phyloP scores from a whole-genome alignment of 208 protist genomes.

The Angomonas ambiguus region DNA sequence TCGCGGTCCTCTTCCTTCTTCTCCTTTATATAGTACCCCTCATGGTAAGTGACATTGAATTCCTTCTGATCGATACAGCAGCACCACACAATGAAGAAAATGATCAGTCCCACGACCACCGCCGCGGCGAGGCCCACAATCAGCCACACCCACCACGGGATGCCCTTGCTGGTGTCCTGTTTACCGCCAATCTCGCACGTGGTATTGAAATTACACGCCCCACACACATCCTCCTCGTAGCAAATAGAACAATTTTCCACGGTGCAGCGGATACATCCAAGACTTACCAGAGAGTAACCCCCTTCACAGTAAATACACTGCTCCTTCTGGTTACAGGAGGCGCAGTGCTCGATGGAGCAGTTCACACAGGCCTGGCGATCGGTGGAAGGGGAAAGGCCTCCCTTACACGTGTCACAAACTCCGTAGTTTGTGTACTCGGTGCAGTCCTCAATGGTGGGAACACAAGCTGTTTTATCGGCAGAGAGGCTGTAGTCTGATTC shows the following conservation, averaged over 20 bases:
- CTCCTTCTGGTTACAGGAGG: not conserved
- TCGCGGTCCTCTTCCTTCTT: not conserved
- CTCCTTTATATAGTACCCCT: not conserved
- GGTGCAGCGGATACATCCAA: not conserved
- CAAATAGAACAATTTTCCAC: not conserved
- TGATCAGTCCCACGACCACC: not conserved
- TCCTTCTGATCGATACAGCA: not conserved
- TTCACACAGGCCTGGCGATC: not conserved
- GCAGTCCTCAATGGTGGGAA: not conserved
- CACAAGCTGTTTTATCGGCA: not conserved
- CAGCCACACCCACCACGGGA: conserved; percentile 3
- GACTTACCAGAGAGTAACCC: not conserved
- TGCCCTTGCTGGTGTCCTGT: not conserved
- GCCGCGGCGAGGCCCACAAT: not conserved
- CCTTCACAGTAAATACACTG: not conserved
- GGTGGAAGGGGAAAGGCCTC: not conserved
- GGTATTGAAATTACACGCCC: not conserved
- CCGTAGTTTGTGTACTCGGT: not conserved
- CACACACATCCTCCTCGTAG: not conserved
- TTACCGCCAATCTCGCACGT: not conserved
- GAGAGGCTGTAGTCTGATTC: not conserved
- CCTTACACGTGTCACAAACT: not conserved
- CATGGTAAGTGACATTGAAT: not conserved
- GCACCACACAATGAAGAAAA: not conserved
- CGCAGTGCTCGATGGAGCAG: not conserved